Percentiles rank a stretch among this genome's conserved stretches.
phyloP scores from a whole-genome alignment of 768 basidiomycete genomes.

The Agrocybe praecox region DNA sequence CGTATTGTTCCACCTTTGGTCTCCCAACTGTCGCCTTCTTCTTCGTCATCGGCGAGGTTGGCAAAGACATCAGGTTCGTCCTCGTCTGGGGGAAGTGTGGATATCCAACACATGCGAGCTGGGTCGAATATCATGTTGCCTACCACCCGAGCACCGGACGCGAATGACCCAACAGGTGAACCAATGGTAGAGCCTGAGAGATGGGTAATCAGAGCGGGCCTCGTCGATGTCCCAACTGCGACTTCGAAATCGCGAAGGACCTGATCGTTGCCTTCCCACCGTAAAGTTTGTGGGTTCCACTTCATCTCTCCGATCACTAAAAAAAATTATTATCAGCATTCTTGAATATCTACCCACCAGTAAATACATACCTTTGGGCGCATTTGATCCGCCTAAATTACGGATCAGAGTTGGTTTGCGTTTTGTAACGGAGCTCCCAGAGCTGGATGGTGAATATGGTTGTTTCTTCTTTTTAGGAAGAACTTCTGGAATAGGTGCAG shows the following conservation, averaged over 20 bases:
- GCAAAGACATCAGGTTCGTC: slow-evolving; percentile 97
- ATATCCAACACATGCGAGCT: slow-evolving; percentile 92
- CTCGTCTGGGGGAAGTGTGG: slow-evolving; percentile 80
- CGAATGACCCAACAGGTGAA: slow-evolving; percentile 74
- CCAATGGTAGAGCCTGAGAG: slow-evolving; percentile 86
- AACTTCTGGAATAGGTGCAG: slow-evolving; percentile 31
- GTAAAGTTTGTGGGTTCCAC: slow-evolving; percentile 88
- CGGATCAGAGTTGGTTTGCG: slow-evolving; percentile 89
- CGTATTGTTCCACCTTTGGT: slow-evolving; percentile 81
- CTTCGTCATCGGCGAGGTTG: slow-evolving; percentile 89
- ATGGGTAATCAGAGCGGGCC: slow-evolving; percentile 95
- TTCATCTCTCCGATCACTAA: slow-evolving; percentile 96
- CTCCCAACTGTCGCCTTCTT: slow-evolving; percentile 73
- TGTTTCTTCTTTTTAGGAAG: slow-evolving; percentile 59
- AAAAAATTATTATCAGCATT: background rate
- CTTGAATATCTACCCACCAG: background rate
- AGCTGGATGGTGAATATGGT: slow-evolving; percentile 40
- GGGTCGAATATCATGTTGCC: slow-evolving; percentile 99
- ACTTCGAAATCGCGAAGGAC: slow-evolving; percentile 90
- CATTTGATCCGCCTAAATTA: slow-evolving; percentile 67
- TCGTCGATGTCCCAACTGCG: slow-evolving; percentile 77
- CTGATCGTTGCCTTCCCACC: slow-evolving; percentile 98
- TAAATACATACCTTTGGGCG: slow-evolving; percentile 70
- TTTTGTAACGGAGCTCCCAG: slow-evolving; percentile 40
- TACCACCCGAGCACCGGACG: slow-evolving; percentile 83